phyloP scores from a whole-genome alignment of 768 basidiomycete species.

The Mycena rebaudengoi region DNA sequence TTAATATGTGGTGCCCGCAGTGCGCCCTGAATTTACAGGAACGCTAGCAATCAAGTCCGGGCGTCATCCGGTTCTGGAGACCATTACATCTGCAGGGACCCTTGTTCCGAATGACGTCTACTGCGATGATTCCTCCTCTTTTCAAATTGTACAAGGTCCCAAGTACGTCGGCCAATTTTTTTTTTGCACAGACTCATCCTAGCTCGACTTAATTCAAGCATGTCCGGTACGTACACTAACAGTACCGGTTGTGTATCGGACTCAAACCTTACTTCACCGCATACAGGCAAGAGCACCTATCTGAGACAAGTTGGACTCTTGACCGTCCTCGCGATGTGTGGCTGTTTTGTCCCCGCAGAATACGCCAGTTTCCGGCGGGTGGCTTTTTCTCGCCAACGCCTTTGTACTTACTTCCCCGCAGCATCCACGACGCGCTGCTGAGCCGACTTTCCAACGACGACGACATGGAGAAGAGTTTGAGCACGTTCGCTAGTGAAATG shows the following conservation, averaged over 20 bases:
- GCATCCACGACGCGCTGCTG: slow-evolving; percentile 84
- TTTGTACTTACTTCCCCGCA: slow-evolving; percentile 34
- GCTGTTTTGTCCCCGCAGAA: slow-evolving; percentile 92
- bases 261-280: not conserved
- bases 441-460: slow-evolving; percentile 95
- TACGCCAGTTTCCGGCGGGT: slow-evolving; percentile 87
- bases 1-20: too few relatives aligned
- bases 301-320: slow-evolving; percentile 87
- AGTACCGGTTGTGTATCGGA: too few relatives aligned
- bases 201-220: slow-evolving; percentile 45
- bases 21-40: slow-evolving; percentile 91
- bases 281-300: slow-evolving; percentile 89
- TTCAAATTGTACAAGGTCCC: slow-evolving; percentile 93
- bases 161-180: slow-evolving; percentile 60
- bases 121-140: slow-evolving; percentile 82
- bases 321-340: slow-evolving; percentile 86
- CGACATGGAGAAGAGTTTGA: slow-evolving; percentile 86
- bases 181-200: not conserved
- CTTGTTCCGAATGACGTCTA: slow-evolving; percentile 93
- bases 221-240: slow-evolving; percentile 69
- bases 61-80: slow-evolving; percentile 88
- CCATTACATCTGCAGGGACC: slow-evolving; percentile 68
- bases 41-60: slow-evolving; percentile 91
- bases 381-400: not conserved
- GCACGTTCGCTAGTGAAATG: slow-evolving; percentile 98